A percentile compares a stretch with the other conserved stretches of the same genome.
phyloP scores from a whole-genome alignment of 495 filamentous ascomycete genomes.

The Cladorrhinum samala region DNA sequence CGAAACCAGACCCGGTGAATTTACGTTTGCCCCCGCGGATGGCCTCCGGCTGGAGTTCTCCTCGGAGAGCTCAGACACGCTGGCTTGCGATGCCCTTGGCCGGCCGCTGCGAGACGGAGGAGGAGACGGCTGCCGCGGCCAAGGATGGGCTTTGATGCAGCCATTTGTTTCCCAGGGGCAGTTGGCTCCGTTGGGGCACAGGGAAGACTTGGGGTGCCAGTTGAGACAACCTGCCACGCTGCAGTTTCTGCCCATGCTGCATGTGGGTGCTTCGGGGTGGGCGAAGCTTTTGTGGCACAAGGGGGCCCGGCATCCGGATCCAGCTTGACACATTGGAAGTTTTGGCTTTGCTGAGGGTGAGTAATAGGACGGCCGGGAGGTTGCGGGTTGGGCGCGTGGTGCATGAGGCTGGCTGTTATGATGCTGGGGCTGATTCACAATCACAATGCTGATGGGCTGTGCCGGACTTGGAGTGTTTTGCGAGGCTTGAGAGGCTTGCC shows the following conservation, averaged over 20 bases:
- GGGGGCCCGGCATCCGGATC: neutral
- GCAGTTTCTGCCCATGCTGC: neutral
- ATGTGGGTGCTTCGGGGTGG: neutral
- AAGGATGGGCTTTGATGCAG: neutral
- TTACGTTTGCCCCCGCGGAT: too few species aligned
- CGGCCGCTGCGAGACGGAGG: neutral
- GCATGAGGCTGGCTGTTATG: neutral
- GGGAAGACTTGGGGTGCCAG: neutral
- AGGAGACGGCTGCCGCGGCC: neutral
- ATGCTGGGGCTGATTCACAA: too few species aligned
- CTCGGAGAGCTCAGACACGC: neutral
- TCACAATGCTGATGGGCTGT: too few species aligned
- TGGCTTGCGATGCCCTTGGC: neutral
- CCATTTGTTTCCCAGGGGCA: neutral
- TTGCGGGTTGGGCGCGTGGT: neutral
- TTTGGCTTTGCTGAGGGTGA: neutral
- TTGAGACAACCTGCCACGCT: neutral
- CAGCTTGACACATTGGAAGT: neutral
- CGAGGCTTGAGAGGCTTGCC: too few species aligned
- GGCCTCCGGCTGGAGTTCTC: neutral
- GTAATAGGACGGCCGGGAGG: too few species aligned
- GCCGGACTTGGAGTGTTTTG: too few species aligned
- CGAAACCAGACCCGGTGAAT: neutral
- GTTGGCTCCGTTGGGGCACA: neutral
- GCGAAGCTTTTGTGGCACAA: neutral